Conservation (phyloP, 768 basidiomycete genomes). For the Trametopsis cervina region DNA sequence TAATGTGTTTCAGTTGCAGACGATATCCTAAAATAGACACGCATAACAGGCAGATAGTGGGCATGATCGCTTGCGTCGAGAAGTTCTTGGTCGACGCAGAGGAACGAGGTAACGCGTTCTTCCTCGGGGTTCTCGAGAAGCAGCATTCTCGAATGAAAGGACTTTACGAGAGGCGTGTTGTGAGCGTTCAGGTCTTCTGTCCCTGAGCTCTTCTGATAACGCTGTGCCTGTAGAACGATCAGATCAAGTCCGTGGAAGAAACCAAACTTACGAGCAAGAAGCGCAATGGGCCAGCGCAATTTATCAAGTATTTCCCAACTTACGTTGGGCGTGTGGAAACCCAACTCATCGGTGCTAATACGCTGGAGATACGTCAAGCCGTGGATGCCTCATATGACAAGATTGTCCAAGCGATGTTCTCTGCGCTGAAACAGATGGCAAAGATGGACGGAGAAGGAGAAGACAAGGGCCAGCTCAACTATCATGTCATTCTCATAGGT, state of each 20-base stretch:
- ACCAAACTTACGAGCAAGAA: conserved; percentile 91
- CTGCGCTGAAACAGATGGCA: conserved; percentile 90
- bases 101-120: conserved; percentile 70
- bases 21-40: neutral
- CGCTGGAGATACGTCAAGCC: conserved; percentile 64
- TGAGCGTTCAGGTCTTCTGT: conserved; percentile 26
- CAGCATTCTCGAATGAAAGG: conserved; percentile 73
- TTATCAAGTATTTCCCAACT: conserved; percentile 87
- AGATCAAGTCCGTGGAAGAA: conserved; percentile 82
- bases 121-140: conserved; percentile 67
- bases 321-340: conserved; percentile 80
- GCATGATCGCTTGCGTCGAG: conserved; percentile 75
- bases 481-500: conserved; percentile 94
- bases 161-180: conserved; percentile 72
- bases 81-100: conserved; percentile 71
- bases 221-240: conserved; percentile 53
- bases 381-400: conserved; percentile 84
- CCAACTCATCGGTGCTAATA: conserved; percentile 74
- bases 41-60: conserved; percentile 67
- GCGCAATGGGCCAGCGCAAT: conserved; percentile 85
- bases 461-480: conserved; percentile 95
- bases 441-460: conserved; percentile 91
- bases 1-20: neutral
- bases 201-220: conserved; percentile 3
- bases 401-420: conserved; percentile 89